These are phyloP conservation scores for Penicillium polonicum DNA, from an alignment of 2,329 filamentous ascomycete genomes.

Conservation along the genomic window DNA sequence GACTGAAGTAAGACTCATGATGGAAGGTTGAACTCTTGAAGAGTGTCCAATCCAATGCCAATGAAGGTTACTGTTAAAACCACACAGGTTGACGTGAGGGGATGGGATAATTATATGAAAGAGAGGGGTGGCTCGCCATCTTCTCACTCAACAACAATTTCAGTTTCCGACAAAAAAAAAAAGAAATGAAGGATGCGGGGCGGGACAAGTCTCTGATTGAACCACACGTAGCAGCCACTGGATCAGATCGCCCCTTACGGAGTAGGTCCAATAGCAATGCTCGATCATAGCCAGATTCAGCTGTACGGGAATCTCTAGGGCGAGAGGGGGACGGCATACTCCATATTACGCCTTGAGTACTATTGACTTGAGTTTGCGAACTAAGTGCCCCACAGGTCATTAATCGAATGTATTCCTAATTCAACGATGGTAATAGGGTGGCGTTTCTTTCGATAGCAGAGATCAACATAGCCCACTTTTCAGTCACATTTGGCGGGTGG, in stretches of 20 bases:
- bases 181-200: neutral
- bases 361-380: neutral
- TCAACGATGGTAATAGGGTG: neutral
- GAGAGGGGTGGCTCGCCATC: neutral
- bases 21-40: neutral
- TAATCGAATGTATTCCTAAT: neutral
- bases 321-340: neutral
- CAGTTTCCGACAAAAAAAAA: neutral
- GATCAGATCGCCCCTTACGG: neutral
- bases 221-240: neutral
- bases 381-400: neutral
- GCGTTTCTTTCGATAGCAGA: too few species aligned
- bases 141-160: neutral
- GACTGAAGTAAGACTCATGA: slow-evolving; percentile 4
- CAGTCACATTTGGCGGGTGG: neutral
- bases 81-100: neutral
- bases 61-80: neutral
- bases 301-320: neutral
- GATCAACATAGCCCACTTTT: neutral
- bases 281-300: neutral
- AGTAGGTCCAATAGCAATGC: neutral
- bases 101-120: neutral
- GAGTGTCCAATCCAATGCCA: neutral
- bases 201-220: neutral
- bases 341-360: neutral